Evolutionary conservation across 768 basidiomycete genomes (phyloP).

Genomic region (Lentinula aciculospora): DNA sequence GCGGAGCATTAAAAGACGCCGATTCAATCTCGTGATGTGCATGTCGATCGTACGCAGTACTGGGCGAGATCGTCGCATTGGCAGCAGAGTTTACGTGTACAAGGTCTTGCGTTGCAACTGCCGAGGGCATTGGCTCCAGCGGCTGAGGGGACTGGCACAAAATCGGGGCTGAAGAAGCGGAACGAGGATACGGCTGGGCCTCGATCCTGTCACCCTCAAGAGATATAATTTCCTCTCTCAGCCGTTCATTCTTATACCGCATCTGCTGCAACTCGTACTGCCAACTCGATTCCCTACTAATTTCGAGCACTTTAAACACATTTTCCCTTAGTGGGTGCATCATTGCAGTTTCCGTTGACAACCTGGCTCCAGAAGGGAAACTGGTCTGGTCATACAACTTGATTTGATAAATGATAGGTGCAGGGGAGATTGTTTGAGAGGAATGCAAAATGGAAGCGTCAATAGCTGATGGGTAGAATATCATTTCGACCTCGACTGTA

Average conservation of each 20-base stretch:
- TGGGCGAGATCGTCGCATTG: not conserved
- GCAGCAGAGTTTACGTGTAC: not conserved
- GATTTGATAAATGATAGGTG: slow-evolving; percentile 33
- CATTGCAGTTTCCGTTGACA: slow-evolving; percentile 1
- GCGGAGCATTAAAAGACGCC: not conserved
- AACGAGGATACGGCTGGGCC: not conserved
- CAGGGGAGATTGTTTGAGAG: slow-evolving; percentile 22
- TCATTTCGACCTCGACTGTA: slow-evolving; percentile 22
- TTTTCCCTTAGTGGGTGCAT: slow-evolving; percentile 21
- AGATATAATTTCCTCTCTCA: slow-evolving; percentile 49
- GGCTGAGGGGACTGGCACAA: not conserved
- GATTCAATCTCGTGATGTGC: not conserved
- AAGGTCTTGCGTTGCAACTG: not conserved
- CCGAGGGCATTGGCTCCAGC: not conserved
- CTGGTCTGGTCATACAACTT: slow-evolving; percentile 11
- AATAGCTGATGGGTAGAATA: slow-evolving; percentile 30
- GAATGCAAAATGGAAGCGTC: slow-evolving; percentile 7
- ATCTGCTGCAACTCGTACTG: slow-evolving; percentile 90
- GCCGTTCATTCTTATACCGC: slow-evolving; percentile 59
- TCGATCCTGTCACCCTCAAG: slow-evolving; percentile 19
- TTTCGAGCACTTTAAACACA: slow-evolving; percentile 71
- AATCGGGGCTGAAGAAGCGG: not conserved
- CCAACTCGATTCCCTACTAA: slow-evolving; percentile 72
- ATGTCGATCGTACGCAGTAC: slow-evolving; percentile 1
- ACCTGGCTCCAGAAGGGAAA: not conserved